Conservation (phyloP, 2,329 filamentous ascomycete species). For the Thielaviopsis punctulata region DNA sequence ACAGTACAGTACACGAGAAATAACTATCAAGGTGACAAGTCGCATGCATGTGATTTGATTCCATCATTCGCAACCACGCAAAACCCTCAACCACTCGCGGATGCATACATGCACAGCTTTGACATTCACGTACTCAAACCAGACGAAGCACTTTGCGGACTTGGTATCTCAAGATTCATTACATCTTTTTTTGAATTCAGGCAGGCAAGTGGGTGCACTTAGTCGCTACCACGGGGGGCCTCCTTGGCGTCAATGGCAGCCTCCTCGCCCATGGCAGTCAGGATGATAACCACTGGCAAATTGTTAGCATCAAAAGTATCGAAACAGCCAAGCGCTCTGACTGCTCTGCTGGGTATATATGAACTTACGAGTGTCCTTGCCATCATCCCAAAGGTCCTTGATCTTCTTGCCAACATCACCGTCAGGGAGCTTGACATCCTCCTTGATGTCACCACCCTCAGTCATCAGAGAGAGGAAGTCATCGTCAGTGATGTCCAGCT, state of each 20-base stretch:
- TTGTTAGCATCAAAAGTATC: background rate
- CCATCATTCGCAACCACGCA: too few relatives aligned
- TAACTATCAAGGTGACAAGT: background rate
- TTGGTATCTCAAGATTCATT: constrained; percentile 12
- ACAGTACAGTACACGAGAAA: background rate
- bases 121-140: background rate
- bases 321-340: too few relatives aligned
- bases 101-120: too few relatives aligned
- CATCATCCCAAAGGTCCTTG: constrained; percentile 63
- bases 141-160: background rate
- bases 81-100: too few relatives aligned
- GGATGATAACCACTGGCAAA: constrained; percentile 64
- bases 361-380: constrained; percentile 81
- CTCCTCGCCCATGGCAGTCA: constrained; percentile 95
- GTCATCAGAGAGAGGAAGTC: constrained; percentile 88
- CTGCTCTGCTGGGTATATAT: background rate
- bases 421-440: constrained; percentile 87
- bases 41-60: too few relatives aligned
- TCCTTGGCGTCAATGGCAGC: constrained; percentile 86
- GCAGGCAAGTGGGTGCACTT: constrained; percentile 6
- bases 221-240: constrained; percentile 35
- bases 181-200: constrained; percentile 12
- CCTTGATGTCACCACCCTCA: constrained; percentile 73
- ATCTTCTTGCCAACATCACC: constrained; percentile 82
- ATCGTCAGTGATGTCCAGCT: constrained; percentile 90